phyloP scores from a whole-genome alignment of 2,329 filamentous ascomycete species.

The Scedosporium apiospermum region DNA sequence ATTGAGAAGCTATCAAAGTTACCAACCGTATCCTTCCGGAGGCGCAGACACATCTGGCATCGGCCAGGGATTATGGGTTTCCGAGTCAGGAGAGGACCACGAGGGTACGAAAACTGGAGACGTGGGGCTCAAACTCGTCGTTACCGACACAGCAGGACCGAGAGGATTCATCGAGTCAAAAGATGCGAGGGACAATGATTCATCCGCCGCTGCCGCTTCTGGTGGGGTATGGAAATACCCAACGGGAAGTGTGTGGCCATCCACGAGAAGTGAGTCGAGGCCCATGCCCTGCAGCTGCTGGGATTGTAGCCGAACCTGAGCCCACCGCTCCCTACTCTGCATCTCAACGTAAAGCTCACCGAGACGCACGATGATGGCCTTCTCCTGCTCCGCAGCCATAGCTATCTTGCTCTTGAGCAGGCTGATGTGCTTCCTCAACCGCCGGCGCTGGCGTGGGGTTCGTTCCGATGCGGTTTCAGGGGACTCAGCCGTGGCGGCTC shows the following conservation, averaged over 20 bases:
- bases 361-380: conserved; percentile 32
- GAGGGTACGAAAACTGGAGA: conserved; percentile 24
- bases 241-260: conserved; percentile 6
- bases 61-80: neutral
- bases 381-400: conserved; percentile 37
- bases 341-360: conserved; percentile 40
- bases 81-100: neutral
- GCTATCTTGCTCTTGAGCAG: conserved; percentile 31
- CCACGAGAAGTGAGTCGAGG: conserved; percentile 2
- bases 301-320: conserved; percentile 18
- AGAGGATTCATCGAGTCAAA: neutral
- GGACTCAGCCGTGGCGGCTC: neutral
- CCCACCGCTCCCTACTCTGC: conserved; percentile 31
- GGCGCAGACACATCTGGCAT: neutral
- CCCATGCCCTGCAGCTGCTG: conserved; percentile 8
- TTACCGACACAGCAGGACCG: neutral
- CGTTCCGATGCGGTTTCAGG: neutral
- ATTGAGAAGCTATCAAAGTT: too few species aligned
- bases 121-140: conserved; percentile 17
- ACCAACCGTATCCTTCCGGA: neutral
- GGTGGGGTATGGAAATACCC: neutral
- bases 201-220: neutral
- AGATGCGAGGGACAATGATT: too few species aligned
- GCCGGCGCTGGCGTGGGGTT: conserved; percentile 14
- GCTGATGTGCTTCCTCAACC: conserved; percentile 29